A percentile compares a stretch with the other conserved stretches of the same genome.
Evolutionary conservation across 2,329 filamentous ascomycete species (phyloP).

Genomic region (Zasmidium angulare): DNA sequence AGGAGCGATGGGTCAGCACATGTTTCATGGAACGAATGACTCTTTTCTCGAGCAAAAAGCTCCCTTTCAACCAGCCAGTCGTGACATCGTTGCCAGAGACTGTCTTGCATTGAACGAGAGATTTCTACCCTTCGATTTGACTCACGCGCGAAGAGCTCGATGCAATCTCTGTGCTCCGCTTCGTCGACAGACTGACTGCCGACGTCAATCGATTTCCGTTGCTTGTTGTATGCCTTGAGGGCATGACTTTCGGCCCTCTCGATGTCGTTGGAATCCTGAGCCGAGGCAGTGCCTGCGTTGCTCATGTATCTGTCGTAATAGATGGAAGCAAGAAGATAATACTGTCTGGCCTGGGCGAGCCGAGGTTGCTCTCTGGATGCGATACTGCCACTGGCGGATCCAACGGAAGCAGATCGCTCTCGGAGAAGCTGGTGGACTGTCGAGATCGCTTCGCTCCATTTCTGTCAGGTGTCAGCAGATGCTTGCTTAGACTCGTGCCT

Average conservation of each 20-base stretch:
- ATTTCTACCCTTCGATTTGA: no score
- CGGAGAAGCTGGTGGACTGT: slow-evolving; percentile 18
- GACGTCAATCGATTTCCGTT: slow-evolving; percentile 7
- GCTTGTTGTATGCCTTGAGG: slow-evolving; percentile 19
- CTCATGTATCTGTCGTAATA: slow-evolving; percentile 21
- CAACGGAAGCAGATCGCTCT: slow-evolving; percentile 10
- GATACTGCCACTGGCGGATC: background rate
- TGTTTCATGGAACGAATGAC: no score
- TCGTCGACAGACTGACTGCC: slow-evolving; percentile 6
- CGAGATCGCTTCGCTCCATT: slow-evolving; percentile 22
- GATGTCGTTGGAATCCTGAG: slow-evolving; percentile 14
- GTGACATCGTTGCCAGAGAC: no score
- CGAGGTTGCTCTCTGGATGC: background rate
- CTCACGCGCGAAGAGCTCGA: slow-evolving; percentile 17
- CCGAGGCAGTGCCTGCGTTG: slow-evolving; percentile 7
- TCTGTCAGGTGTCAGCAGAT: slow-evolving; percentile 3
- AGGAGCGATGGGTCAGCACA: no score
- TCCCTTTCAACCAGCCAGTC: no score
- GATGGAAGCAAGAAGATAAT: slow-evolving; percentile 23
- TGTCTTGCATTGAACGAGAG: no score
- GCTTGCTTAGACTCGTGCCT: no score
- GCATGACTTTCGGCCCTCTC: slow-evolving; percentile 23
- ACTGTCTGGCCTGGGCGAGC: slow-evolving; percentile 17
- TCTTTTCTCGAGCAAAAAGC: no score
- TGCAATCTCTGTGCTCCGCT: slow-evolving; percentile 13